Conservation (phyloP, 2,329 filamentous ascomycete species). For the Penicillium sp. region DNA sequence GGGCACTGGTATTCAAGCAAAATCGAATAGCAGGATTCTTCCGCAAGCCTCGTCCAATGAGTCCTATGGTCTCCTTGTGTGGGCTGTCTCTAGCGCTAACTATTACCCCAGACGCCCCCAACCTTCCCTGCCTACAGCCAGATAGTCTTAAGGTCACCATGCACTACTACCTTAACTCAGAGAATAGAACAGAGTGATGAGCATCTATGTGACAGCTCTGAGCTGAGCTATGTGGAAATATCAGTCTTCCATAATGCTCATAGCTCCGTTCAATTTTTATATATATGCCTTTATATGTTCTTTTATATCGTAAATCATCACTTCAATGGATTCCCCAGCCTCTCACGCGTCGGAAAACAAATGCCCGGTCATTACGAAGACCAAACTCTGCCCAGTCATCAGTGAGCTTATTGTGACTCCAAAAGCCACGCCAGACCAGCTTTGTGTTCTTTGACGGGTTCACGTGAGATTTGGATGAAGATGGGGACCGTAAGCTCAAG, state of each 20-base stretch:
- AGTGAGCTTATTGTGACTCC: conserved; percentile 84
- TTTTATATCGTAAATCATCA: conserved; percentile 13
- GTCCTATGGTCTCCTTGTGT: too few species aligned
- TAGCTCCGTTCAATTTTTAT: not conserved
- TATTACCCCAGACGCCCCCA: too few species aligned
- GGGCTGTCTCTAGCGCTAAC: too few species aligned
- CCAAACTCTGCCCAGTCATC: conserved; percentile 88
- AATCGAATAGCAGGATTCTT: too few species aligned
- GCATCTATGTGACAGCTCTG: too few species aligned
- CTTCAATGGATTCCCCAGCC: conserved; percentile 53
- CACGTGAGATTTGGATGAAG: conserved; percentile 48
- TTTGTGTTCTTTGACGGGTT: conserved; percentile 74
- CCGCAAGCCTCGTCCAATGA: too few species aligned
- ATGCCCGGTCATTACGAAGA: conserved; percentile 61
- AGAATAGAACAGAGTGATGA: too few species aligned
- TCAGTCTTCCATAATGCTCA: not conserved
- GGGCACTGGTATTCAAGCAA: too few species aligned
- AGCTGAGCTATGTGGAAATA: too few species aligned
- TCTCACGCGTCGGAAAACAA: conserved; percentile 62
- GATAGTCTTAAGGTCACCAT: too few species aligned
- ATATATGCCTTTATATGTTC: not conserved
- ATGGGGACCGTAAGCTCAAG: conserved; percentile 62
- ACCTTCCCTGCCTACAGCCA: too few species aligned
- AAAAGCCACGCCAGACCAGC: conserved; percentile 83
- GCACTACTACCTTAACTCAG: too few species aligned